Evolutionary conservation across 78 protist genomes (phyloP).

Genomic region (Emiliania huxleyi): DNA sequence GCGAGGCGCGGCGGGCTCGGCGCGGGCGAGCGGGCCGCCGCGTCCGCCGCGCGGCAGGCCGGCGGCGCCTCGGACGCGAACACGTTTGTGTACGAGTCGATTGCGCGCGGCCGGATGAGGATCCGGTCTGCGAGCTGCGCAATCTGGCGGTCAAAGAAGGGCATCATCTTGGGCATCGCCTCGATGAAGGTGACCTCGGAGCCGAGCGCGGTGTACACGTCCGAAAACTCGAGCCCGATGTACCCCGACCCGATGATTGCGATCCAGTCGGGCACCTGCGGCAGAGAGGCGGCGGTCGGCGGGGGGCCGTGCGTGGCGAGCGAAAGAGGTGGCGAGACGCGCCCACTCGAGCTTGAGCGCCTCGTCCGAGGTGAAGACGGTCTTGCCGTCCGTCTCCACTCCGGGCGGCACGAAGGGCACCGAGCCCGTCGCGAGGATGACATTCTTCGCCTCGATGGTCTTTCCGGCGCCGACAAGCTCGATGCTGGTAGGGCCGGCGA

Average conservation of each 20-base stretch:
- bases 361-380: slow-evolving; percentile 52
- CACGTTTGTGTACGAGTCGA: slow-evolving; percentile 37
- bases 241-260: slow-evolving; percentile 56
- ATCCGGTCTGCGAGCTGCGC: slow-evolving; percentile 16
- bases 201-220: slow-evolving; percentile 56
- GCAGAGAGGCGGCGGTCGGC: not conserved
- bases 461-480: not conserved
- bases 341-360: slow-evolving; percentile 57
- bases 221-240: slow-evolving; percentile 50
- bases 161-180: slow-evolving; percentile 26
- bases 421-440: slow-evolving; percentile 56
- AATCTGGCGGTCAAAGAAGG: slow-evolving; percentile 19
- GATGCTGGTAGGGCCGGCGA: slow-evolving; percentile 9
- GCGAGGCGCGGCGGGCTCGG: no score
- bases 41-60: no score
- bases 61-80: slow-evolving; percentile 46
- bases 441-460: slow-evolving; percentile 36
- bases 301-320: not conserved
- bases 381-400: slow-evolving; percentile 41
- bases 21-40: no score
- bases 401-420: slow-evolving; percentile 52
- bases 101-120: slow-evolving; percentile 1
- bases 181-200: slow-evolving; percentile 16
- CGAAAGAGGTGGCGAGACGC: not conserved
- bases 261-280: slow-evolving; percentile 53